A percentile compares a stretch with the other conserved stretches of the same genome.
phyloP scores from a whole-genome alignment of 2,329 filamentous ascomycete species.

The Botrytis aclada region DNA sequence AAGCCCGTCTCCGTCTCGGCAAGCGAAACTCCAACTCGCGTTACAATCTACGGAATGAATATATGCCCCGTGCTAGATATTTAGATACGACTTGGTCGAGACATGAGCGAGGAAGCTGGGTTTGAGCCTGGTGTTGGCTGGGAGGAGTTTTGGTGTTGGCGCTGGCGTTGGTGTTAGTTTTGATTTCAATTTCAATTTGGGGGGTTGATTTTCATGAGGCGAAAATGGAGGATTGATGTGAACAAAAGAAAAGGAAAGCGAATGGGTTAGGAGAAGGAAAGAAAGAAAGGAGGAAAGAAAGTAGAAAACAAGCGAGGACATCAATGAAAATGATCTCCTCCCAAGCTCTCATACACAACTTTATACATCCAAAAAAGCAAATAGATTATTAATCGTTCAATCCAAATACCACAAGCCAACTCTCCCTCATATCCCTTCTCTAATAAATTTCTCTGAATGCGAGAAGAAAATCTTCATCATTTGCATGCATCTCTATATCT shows the following conservation, averaged over 20 bases:
- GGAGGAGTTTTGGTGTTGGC: neutral
- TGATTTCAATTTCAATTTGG: neutral
- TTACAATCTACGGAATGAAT: neutral
- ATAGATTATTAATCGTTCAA: no score
- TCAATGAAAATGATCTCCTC: neutral
- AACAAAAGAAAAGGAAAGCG: neutral
- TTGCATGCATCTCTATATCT: no score
- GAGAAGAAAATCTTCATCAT: no score
- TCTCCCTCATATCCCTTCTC: no score
- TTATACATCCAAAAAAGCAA: rapidly evolving
- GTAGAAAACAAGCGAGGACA: neutral
- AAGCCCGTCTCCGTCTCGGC: constrained; percentile 23
- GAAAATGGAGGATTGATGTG: rapidly evolving
- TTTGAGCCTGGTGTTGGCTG: neutral
- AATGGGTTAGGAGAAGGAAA: rapidly evolving
- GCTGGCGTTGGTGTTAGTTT: neutral
- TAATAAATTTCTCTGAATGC: no score
- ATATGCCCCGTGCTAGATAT: neutral
- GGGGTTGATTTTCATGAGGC: neutral
- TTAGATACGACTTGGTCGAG: neutral
- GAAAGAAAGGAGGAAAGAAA: no score
- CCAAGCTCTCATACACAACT: no score
- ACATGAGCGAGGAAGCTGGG: neutral
- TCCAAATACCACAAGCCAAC: no score
- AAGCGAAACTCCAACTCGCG: neutral